Evolutionary conservation across 805 yeast species (phyloP).

Genomic region (Cyberlindnera japonica): DNA sequence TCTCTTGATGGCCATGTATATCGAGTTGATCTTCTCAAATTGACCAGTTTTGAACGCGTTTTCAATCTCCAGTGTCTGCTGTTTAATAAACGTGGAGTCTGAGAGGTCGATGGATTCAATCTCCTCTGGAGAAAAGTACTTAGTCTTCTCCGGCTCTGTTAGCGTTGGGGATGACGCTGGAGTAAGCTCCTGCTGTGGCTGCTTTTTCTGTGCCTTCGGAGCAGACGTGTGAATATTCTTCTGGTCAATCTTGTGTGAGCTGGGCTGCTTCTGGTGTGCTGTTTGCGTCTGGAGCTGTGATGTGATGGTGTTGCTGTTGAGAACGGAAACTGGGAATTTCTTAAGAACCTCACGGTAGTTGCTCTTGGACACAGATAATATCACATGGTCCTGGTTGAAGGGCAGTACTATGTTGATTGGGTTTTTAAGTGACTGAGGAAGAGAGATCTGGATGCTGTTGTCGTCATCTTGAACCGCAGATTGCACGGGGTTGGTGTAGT

Average conservation of each 20-base stretch:
- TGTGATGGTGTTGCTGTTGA: conserved; percentile 5
- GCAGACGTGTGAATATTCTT: conserved; percentile 4
- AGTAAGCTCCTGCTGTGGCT: conserved; percentile 9
- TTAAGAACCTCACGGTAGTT: conserved; percentile 18
- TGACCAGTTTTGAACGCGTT: conserved; percentile 27
- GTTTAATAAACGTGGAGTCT: conserved; percentile 29
- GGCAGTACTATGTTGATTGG: conserved; percentile 22
- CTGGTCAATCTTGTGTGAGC: neutral
- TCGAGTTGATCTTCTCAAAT: conserved; percentile 34
- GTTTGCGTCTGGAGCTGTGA: conserved; percentile 6
- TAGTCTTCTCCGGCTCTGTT: conserved; percentile 7
- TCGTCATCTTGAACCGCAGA: conserved; percentile 19
- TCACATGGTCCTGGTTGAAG: conserved; percentile 16
- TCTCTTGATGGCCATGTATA: conserved; percentile 39
- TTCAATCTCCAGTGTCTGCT: conserved; percentile 31
- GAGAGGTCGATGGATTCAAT: conserved; percentile 21
- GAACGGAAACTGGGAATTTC: conserved; percentile 10
- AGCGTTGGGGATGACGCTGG: conserved; percentile 8
- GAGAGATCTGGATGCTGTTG: conserved; percentile 3
- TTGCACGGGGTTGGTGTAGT: conserved; percentile 5
- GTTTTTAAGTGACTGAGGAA: conserved; percentile 9
- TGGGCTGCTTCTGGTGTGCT: neutral
- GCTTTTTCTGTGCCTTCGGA: neutral
- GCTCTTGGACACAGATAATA: conserved; percentile 15
- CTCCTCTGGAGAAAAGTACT: conserved; percentile 18